phyloP scores from a whole-genome alignment of 345 rosid genomes.

The Gossypium turneri region DNA sequence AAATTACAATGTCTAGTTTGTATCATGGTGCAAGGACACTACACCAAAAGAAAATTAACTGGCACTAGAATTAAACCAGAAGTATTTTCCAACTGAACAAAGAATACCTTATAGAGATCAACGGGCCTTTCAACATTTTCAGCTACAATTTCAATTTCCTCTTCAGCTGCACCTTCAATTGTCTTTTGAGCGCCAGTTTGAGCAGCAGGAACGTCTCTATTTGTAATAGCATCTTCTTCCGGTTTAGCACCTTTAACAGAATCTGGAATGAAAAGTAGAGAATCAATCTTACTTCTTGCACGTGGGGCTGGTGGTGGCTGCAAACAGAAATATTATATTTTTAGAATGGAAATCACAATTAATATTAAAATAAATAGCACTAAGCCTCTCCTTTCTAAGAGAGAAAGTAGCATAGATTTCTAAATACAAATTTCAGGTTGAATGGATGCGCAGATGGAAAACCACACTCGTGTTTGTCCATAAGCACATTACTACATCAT shows the following conservation, averaged over 20 bases:
- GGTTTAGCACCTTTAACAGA: constrained; percentile 43
- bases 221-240: constrained; percentile 37
- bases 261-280: constrained; percentile 76
- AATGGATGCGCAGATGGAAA: neutral
- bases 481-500: neutral
- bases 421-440: neutral
- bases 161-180: constrained; percentile 28
- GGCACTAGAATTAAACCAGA: constrained; percentile 3
- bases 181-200: constrained; percentile 31
- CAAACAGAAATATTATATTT: constrained; percentile 19
- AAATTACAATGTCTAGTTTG: neutral
- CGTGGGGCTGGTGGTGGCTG: constrained; percentile 86
- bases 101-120: constrained; percentile 91
- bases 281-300: constrained; percentile 75
- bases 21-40: neutral
- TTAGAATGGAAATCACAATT: constrained; percentile 1
- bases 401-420: neutral
- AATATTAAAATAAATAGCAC: neutral
- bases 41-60: neutral
- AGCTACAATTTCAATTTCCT: constrained; percentile 49
- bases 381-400: neutral
- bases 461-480: neutral
- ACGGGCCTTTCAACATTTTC: constrained; percentile 92
- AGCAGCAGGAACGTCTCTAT: constrained; percentile 25
- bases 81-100: constrained; percentile 10